Evolutionary conservation across 345 rosid species (phyloP).

Genomic region (Populus tremula): DNA sequence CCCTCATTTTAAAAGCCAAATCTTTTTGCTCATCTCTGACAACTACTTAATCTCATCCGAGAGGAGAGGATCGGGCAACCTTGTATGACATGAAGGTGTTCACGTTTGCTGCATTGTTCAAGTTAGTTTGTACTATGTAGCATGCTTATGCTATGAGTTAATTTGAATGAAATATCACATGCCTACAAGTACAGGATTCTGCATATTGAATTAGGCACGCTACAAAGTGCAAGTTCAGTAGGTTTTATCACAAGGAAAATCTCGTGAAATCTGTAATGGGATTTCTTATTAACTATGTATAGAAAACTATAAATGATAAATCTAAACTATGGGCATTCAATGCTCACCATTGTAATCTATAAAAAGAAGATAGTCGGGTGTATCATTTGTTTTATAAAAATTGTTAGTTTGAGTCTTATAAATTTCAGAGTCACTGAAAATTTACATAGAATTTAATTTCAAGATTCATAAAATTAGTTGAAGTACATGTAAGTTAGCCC

Average conservation of each 20-base stretch:
- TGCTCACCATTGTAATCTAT: no score
- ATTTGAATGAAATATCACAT: not conserved
- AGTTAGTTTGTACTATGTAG: conserved; percentile 7
- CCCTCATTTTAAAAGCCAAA: conserved; percentile 40
- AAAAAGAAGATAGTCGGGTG: no score
- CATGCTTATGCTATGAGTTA: conserved; percentile 22
- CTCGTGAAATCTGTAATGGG: no score
- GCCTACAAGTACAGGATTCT: not conserved
- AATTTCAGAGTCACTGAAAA: accelerated
- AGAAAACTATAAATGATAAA: no score
- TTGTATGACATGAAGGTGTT: conserved; percentile 9
- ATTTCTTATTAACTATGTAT: no score
- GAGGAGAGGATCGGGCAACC: not conserved
- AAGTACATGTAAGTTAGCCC: accelerated
- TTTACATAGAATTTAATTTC: no score
- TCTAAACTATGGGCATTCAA: no score
- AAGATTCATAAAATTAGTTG: accelerated
- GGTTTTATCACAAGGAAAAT: no score
- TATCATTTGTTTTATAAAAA: accelerated
- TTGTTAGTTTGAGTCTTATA: accelerated
- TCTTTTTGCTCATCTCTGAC: not conserved
- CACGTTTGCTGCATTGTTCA: conserved; percentile 25
- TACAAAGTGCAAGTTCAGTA: no score
- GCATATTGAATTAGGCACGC: not conserved
- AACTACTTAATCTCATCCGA: no score